Evolutionary conservation across 441 rosid genomes (phyloP).

Genomic region (Pelargonium hybrid): DNA sequence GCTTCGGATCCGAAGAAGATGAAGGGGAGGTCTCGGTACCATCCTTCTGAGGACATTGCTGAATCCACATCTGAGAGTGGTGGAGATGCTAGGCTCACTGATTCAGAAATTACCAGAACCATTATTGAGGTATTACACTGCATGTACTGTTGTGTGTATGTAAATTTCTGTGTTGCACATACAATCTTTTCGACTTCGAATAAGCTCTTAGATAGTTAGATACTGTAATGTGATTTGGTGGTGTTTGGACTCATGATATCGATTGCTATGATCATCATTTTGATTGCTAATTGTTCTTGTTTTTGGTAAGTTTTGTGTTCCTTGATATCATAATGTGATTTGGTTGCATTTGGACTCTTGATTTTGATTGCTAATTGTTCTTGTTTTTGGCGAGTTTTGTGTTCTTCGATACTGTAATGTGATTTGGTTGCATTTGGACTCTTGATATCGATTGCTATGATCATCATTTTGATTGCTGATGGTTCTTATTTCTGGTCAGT

Average conservation of each 20-base stretch:
- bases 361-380: too few species aligned
- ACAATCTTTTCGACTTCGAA: too few species aligned
- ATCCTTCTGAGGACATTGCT: slow-evolving; percentile 80
- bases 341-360: not conserved
- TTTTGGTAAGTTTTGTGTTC: too few species aligned
- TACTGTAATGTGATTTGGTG: not conserved
- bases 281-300: not conserved
- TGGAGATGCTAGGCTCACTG: slow-evolving; percentile 47
- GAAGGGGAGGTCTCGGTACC: slow-evolving; percentile 44
- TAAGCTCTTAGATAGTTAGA: too few species aligned
- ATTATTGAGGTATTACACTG: slow-evolving; percentile 70
- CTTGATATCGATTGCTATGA: not conserved
- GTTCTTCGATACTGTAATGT: too few species aligned
- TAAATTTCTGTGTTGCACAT: not conserved
- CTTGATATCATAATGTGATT: not conserved
- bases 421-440: not conserved
- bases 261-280: not conserved
- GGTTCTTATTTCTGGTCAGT: not conserved
- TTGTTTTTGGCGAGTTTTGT: too few species aligned
- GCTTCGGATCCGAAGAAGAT: too few species aligned
- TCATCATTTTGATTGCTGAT: not conserved
- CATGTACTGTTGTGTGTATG: not conserved
- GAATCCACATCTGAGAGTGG: slow-evolving; percentile 31
- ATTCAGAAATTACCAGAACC: slow-evolving; percentile 75
- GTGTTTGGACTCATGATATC: not conserved